These are phyloP conservation scores for Stygiomarasmius scandens DNA, from an alignment of 1,284 basidiomycete species.

Conservation along the genomic window DNA sequence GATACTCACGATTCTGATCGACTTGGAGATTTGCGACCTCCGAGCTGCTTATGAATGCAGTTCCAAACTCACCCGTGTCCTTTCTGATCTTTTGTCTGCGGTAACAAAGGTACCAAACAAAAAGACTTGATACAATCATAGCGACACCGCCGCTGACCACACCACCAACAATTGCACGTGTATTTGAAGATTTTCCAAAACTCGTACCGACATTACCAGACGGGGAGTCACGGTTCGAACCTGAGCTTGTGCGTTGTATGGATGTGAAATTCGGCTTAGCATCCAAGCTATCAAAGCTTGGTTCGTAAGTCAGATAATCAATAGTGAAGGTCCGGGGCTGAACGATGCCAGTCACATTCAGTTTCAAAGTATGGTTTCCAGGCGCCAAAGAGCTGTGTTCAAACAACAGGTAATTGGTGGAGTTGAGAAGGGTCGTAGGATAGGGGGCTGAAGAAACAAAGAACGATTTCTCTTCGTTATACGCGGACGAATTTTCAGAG, in stretches of 20 bases:
- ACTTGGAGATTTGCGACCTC: no score
- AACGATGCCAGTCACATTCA: background rate
- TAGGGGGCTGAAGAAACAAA: background rate
- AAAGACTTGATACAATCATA: no score
- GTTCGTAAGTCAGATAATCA: slow-evolving; percentile 5
- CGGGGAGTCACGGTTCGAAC: background rate
- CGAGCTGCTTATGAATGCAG: no score
- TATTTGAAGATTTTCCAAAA: background rate
- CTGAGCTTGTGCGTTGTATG: background rate
- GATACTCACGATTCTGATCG: no score
- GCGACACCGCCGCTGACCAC: no score
- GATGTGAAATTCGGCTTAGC: slow-evolving; percentile 4
- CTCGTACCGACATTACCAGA: background rate
- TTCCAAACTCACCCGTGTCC: no score
- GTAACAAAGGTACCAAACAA: no score
- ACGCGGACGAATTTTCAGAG: background rate
- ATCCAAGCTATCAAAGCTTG: background rate
- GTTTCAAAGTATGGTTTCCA: slow-evolving; percentile 5
- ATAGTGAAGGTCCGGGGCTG: slow-evolving; percentile 2
- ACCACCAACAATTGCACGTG: no score
- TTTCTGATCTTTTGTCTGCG: no score
- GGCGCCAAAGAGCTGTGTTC: background rate
- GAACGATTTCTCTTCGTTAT: background rate
- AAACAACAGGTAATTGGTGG: background rate
- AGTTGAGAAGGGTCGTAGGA: background rate